phyloP scores from a whole-genome alignment of 805 yeast genomes.

The Suhomyces tanzawaensis region DNA sequence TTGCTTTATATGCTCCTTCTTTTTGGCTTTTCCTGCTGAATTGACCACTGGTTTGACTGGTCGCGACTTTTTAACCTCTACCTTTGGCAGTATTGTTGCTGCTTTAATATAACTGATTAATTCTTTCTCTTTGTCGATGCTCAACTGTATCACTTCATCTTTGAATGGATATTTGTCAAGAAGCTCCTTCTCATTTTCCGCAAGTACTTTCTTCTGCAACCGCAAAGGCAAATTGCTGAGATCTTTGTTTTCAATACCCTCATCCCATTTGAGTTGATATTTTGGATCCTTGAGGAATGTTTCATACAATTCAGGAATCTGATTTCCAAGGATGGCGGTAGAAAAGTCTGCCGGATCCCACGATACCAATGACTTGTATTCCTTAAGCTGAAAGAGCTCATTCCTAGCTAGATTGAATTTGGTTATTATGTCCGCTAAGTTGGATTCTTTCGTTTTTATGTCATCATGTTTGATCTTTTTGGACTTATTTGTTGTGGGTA shows the following conservation, averaged over 20 bases:
- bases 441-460: conserved; percentile 11
- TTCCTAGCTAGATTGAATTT: conserved; percentile 50
- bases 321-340: conserved; percentile 13
- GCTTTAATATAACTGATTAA: conserved; percentile 11
- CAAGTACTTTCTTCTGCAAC: conserved; percentile 36
- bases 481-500: not conserved
- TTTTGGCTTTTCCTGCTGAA: not conserved
- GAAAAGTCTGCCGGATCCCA: conserved; percentile 56
- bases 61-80: not conserved
- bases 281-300: conserved; percentile 26
- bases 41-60: not conserved
- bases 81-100: not conserved
- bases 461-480: not conserved
- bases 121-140: conserved; percentile 20
- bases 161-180: conserved; percentile 37
- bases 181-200: conserved; percentile 31
- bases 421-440: conserved; percentile 43
- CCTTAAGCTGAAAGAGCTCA: conserved; percentile 62
- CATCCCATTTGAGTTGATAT: conserved; percentile 34
- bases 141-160: conserved; percentile 24
- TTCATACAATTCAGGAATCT: conserved; percentile 33
- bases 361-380: conserved; percentile 58
- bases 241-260: conserved; percentile 20
- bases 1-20: not conserved
- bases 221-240: conserved; percentile 37